Evolutionary conservation across 192 early-diverging fungal genomes (phyloP).

Genomic region (Coemansia asiatica): DNA sequence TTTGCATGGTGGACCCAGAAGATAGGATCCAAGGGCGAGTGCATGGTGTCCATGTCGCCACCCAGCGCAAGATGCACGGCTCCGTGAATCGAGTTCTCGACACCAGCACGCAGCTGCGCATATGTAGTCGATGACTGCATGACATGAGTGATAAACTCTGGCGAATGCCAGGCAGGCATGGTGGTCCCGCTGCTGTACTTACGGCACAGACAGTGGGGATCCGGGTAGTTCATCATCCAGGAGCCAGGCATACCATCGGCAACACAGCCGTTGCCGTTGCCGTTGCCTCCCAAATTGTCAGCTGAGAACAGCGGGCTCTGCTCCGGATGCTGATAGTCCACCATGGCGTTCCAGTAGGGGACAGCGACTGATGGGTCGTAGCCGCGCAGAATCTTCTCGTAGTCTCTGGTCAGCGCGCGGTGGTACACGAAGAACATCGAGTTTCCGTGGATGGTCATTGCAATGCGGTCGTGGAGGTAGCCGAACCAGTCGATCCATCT

Average conservation of each 20-base stretch:
- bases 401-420: conserved; percentile 54
- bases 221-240: conserved; percentile 27
- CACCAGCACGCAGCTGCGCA: conserved; percentile 24
- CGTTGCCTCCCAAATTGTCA: conserved; percentile 51
- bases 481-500: conserved; percentile 55
- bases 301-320: conserved; percentile 24
- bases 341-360: conserved; percentile 53
- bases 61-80: conserved; percentile 45
- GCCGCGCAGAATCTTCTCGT: conserved; percentile 53
- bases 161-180: conserved; percentile 41
- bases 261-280: conserved; percentile 32
- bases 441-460: conserved; percentile 34
- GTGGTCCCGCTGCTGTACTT: conserved; percentile 23
- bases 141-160: conserved; percentile 39
- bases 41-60: conserved; percentile 56
- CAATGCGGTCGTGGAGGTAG: conserved; percentile 37
- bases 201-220: conserved; percentile 37
- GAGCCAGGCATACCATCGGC: conserved; percentile 14
- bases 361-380: conserved; percentile 45
- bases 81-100: conserved; percentile 55
- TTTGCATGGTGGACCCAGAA: conserved; percentile 67
- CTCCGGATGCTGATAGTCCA: conserved; percentile 51
- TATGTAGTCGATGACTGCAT: conserved; percentile 36
- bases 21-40: conserved; percentile 58
- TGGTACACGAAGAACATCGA: conserved; percentile 56